Conservation (phyloP, 768 basidiomycete species). For the Mycena vitilis region DNA sequence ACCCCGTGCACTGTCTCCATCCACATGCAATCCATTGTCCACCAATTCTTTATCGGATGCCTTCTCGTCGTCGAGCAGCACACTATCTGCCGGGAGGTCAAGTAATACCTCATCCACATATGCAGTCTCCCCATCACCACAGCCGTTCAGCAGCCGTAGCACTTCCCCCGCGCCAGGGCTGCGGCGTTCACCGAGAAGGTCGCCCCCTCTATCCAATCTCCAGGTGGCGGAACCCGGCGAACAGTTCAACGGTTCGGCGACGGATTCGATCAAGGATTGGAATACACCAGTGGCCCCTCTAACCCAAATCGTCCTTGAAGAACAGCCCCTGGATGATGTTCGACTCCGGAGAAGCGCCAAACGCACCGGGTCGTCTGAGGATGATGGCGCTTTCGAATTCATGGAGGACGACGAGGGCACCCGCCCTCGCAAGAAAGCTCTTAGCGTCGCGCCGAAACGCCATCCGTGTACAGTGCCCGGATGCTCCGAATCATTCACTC, state of each 20-base stretch:
- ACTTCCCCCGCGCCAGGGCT: slow-evolving; percentile 13
- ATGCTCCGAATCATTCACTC: slow-evolving; percentile 43
- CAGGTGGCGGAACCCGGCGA: not conserved
- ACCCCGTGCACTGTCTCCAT: not conserved
- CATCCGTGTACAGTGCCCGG: slow-evolving; percentile 37
- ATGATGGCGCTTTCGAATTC: slow-evolving; percentile 23
- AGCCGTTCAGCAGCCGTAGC: slow-evolving; percentile 11
- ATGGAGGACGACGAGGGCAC: slow-evolving; percentile 16
- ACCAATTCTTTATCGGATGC: slow-evolving; percentile 2
- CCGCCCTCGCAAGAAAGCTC: slow-evolving; percentile 12
- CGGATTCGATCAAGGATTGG: not conserved
- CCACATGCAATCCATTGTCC: slow-evolving; percentile 15
- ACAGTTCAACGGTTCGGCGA: not conserved
- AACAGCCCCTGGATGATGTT: slow-evolving; percentile 4
- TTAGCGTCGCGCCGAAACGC: slow-evolving; percentile 8
- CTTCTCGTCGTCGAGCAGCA: slow-evolving; percentile 23
- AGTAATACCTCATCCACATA: slow-evolving; percentile 27
- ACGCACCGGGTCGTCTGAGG: slow-evolving; percentile 17
- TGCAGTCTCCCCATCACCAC: slow-evolving; percentile 24
- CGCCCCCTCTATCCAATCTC: not conserved
- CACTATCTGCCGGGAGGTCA: slow-evolving; percentile 20
- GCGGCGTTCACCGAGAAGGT: slow-evolving; percentile 14
- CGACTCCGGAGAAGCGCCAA: not conserved
- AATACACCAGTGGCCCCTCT: not conserved
- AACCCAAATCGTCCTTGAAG: slow-evolving; percentile 24